Conservation (phyloP, 2,329 filamentous ascomycete genomes). For the Colletotrichum coccodes region DNA sequence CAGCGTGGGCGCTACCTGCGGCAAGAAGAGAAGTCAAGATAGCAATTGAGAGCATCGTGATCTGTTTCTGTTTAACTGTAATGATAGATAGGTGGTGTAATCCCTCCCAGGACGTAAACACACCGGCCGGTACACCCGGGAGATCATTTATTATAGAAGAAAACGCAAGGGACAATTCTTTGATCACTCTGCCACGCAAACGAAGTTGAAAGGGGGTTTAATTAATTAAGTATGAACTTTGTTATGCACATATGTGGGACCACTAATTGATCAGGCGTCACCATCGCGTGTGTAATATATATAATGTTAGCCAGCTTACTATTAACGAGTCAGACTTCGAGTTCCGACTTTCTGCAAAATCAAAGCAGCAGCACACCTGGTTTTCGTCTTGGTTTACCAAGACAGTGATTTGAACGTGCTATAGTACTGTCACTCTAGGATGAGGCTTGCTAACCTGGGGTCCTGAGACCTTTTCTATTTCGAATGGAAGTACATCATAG, state of each 20-base stretch:
- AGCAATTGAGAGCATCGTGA: background rate
- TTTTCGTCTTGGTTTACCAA: background rate
- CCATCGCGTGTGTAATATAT: conserved; percentile 5
- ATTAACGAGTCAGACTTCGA: conserved; percentile 2
- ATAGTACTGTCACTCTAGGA: too few species aligned
- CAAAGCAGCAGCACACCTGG: background rate
- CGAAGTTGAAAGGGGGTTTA: background rate
- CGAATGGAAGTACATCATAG: too few species aligned
- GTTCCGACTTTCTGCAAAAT: background rate
- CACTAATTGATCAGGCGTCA: background rate
- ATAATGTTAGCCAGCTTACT: conserved; percentile 7
- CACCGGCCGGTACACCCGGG: background rate
- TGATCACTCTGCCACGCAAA: background rate
- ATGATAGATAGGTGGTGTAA: background rate
- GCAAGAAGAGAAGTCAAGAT: conserved; percentile 1
- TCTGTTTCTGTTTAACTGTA: fast-evolving
- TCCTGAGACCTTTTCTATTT: too few species aligned
- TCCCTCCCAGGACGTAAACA: too few species aligned
- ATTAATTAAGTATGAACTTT: background rate
- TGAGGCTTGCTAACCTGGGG: too few species aligned
- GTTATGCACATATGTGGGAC: background rate
- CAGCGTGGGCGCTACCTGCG: background rate
- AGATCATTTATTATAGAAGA: background rate
- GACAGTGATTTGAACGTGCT: too few species aligned
- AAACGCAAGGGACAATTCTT: background rate